Evolutionary conservation across 768 basidiomycete species (phyloP), one percentile per base, ranked within the genome.

Genomic region (Leucocoprinus leucothites): DNA sequence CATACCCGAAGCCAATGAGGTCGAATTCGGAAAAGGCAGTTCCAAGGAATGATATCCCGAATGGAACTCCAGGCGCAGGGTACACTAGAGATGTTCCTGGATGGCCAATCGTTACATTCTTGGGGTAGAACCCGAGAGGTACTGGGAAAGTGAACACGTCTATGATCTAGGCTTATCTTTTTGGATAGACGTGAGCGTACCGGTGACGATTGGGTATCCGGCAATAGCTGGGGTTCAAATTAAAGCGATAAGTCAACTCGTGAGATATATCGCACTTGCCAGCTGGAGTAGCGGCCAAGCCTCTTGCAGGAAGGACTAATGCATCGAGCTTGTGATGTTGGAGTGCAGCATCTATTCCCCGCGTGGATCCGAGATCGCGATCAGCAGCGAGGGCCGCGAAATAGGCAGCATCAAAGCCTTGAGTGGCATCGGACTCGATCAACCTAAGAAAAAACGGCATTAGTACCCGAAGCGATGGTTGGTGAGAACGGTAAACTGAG

Each of bases 151-250:
- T n/a, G n/a, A n/a, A 16, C 13, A 5, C 31, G 31, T 31, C 31
- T 5, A 31, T 31, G 31, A 31, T 5, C 31, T 31, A 31, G 31
- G 31, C 31, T 31, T 11, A 31, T 5, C 5, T 31, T 11, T 5
- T 31, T 5, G 5, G 11, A 31, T 31, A 31, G 31, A 5, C 31
- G n/a, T n/a, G n/a, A 4, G 58, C 71, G 61, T 42, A 81, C 84
- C 84, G 21, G 85, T 85, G 34, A 86, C 73, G 51, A 86, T 82
- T 1, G 86, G 85, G 59, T 85, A 86, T 5, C 84, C 86, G 2
- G 81, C 81, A 53, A 85, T 77, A 2, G 84, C 85, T 68, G 67
- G 62, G 6, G 42, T 52, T 3, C 3, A 57, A 43, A 31, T 28
- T 19, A 56, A 56, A 51, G 68, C 60, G 9, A 58, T 62, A 5